phyloP scores from a whole-genome alignment of 352 stramenopile genomes.

The Nothophytophthora sp. region DNA sequence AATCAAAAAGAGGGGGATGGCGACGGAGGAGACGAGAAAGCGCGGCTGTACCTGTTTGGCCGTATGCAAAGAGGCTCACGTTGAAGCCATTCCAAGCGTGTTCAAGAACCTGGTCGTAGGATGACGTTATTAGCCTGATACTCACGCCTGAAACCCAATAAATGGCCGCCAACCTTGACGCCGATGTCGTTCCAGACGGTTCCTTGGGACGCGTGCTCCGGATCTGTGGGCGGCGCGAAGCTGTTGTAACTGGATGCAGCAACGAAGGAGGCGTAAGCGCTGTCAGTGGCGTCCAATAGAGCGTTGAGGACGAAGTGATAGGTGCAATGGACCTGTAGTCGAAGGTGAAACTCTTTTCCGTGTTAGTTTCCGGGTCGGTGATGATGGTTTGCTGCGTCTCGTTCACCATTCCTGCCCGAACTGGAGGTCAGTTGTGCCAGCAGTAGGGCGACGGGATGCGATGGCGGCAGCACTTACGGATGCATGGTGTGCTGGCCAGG shows the following conservation, averaged over 20 bases:
- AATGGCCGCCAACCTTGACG: slow-evolving; percentile 42
- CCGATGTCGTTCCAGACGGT: slow-evolving; percentile 89
- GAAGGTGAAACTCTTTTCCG: slow-evolving; percentile 85
- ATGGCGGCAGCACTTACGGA: slow-evolving; percentile 39
- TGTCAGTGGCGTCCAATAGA: background rate
- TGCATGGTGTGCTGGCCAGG: slow-evolving; percentile 70
- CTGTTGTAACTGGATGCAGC: slow-evolving; percentile 75
- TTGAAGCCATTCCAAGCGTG: slow-evolving; percentile 92
- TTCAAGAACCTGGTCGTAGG: slow-evolving; percentile 58
- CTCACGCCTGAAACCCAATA: background rate
- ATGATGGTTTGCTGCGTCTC: slow-evolving; percentile 85
- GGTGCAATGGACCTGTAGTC: slow-evolving; percentile 66
- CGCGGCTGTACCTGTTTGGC: slow-evolving; percentile 57
- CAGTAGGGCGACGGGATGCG: background rate
- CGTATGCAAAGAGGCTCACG: slow-evolving; percentile 87
- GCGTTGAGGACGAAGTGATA: background rate
- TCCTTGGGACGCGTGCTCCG: slow-evolving; percentile 72
- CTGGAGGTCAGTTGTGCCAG: background rate
- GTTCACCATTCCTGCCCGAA: slow-evolving; percentile 69
- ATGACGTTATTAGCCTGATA: background rate
- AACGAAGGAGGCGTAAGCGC: background rate
- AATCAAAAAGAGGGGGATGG: background rate
- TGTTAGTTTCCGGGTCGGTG: slow-evolving; percentile 74
- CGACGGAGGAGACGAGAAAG: background rate
- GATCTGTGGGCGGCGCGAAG: slow-evolving; percentile 55